Evolutionary conservation across 805 yeast species (phyloP), one percentile per base, ranked within the genome.

Genomic region (Barnettozyma californica): DNA sequence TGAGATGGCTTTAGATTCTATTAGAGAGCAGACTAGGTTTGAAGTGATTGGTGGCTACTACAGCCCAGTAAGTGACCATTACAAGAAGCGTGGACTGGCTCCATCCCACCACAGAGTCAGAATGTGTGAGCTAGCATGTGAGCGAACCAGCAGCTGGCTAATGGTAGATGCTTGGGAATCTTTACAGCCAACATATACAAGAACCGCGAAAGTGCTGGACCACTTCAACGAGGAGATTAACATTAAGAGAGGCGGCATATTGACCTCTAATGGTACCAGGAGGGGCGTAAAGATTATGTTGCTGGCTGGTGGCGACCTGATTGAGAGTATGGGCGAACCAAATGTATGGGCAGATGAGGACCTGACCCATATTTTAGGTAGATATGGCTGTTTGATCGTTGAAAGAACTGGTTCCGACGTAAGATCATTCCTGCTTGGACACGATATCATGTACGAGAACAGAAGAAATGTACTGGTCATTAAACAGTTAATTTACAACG

Each of bases 121-220:
- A 46, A 94, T 94, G 99, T 90, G 99, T 68, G 99, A 94, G 65
- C 74, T 94, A 62, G 98, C 97, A 0, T 91, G 99, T 67, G 99
- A 94, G 64, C 76, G 99, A 60, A 94, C 99, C 0, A 83, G 94
- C 4, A 83, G 92, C 25, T 94, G 99, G 99, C 75, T 94, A 36
- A 94, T 94, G 99, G 99, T 94, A 26, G 99, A 94, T 66, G 97
- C 98, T 1, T 94, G 99, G 99, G 99, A 94, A 69, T 84, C 95
- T 3, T 73, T 94, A 51, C 99, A 94, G 67, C 87, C 87, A 1
- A 76, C 81, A 41, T 94, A 94, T 66, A 89, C 96, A 25, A 77
- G 99, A 56, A 94, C 99, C 0, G 97, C 98, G 2, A 77, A 89
- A 47, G 99, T 94, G 6, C 75, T 94, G 62, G 99, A 94, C 65